Evolutionary conservation across 2,329 filamentous ascomycete genomes (phyloP).

Genomic region (Talaromyces sp.): DNA sequence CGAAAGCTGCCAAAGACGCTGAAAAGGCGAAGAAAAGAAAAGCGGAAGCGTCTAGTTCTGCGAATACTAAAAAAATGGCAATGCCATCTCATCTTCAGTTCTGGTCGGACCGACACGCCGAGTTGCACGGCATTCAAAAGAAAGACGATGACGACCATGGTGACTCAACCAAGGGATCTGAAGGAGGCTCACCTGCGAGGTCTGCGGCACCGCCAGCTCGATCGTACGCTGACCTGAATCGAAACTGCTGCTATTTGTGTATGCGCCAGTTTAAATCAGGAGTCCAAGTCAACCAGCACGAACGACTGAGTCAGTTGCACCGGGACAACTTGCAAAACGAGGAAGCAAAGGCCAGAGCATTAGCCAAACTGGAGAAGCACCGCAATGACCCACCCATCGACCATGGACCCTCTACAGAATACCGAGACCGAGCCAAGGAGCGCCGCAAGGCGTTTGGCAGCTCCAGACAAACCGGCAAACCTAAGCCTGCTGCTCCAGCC

Average conservation of each 20-base stretch:
- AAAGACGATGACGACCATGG: conserved; percentile 22
- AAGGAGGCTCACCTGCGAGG: conserved; percentile 1
- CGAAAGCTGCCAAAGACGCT: conserved; percentile 32
- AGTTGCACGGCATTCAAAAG: conserved; percentile 52
- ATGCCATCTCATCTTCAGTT: conserved; percentile 64
- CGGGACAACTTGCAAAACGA: conserved; percentile 50
- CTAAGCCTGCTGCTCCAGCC: conserved; percentile 14
- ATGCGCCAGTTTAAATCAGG: conserved; percentile 52
- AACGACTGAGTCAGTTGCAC: conserved; percentile 54
- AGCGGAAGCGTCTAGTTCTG: conserved; percentile 33
- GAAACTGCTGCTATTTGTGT: conserved; percentile 58
- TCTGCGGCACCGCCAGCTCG: conserved; percentile 38
- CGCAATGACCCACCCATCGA: conserved; percentile 23
- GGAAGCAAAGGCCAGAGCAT: conserved; percentile 36
- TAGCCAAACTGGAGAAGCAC: conserved; percentile 39
- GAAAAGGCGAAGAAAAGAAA: conserved; percentile 45
- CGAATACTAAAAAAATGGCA: conserved; percentile 39
- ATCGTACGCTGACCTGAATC: conserved; percentile 57
- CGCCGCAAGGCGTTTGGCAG: conserved; percentile 40
- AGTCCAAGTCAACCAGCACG: conserved; percentile 54
- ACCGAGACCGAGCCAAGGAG: conserved; percentile 44
- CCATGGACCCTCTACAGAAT: conserved; percentile 26
- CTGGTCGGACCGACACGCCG: conserved; percentile 66
- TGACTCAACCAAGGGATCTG: conserved; percentile 9
- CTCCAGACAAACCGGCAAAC: conserved; percentile 18